Conservation (phyloP, 148 eudicot species). For the Nepenthes mirabilis region DNA sequence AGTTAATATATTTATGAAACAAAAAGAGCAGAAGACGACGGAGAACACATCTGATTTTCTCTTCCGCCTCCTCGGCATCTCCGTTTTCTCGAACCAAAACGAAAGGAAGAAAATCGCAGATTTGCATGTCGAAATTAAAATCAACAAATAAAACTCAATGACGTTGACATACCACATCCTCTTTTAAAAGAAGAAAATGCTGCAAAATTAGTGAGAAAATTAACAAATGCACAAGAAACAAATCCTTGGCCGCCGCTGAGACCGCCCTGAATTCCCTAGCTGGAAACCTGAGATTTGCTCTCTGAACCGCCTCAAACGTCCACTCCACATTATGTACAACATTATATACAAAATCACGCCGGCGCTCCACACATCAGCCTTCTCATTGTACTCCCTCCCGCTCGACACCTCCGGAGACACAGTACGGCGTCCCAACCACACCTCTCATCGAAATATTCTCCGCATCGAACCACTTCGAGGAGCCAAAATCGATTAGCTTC, state of each 20-base stretch:
- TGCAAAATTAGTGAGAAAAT: too few relatives aligned
- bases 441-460: constrained; percentile 26
- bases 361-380: constrained; percentile 58
- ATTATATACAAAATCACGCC: constrained; percentile 57
- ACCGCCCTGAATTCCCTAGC: constrained; percentile 34
- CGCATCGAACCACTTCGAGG: constrained; percentile 39
- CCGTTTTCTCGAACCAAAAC: too few relatives aligned
- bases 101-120: too few relatives aligned
- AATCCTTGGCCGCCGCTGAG: constrained; percentile 48
- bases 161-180: too few relatives aligned
- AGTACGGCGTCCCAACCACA: constrained; percentile 60
- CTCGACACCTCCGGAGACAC: constrained; percentile 59
- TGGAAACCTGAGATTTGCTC: constrained; percentile 54
- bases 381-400: constrained; percentile 43
- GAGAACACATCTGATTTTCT: too few relatives aligned
- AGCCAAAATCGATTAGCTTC: constrained; percentile 50
- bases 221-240: constrained; percentile 2
- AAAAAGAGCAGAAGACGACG: too few relatives aligned
- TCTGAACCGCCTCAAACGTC: constrained; percentile 40
- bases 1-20: too few relatives aligned
- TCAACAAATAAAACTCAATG: too few relatives aligned
- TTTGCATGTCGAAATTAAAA: too few relatives aligned
- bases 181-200: too few relatives aligned
- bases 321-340: constrained; percentile 38
- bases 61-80: too few relatives aligned